phyloP scores from a whole-genome alignment of 73 alveolate species.

The Paramecium biaurelia region DNA sequence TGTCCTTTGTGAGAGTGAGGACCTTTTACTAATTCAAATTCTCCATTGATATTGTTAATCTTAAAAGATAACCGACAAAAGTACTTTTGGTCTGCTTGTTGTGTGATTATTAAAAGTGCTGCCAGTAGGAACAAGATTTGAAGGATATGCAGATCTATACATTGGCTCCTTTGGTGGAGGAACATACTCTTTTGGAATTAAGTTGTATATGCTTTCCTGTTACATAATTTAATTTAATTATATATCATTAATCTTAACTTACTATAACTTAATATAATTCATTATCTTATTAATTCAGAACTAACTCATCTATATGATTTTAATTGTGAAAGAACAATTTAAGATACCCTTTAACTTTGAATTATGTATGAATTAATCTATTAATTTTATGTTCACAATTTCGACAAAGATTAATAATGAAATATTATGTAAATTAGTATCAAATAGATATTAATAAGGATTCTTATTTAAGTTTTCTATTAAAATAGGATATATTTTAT shows the following conservation, averaged over 20 bases:
- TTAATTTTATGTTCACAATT: neutral
- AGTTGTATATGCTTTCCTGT: constrained; percentile 94
- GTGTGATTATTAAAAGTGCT: constrained; percentile 86
- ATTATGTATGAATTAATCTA: no score
- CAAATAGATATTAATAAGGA: no score
- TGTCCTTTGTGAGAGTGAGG: constrained; percentile 73
- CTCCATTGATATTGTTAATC: constrained; percentile 66
- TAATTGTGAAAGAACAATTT: neutral
- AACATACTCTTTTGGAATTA: constrained; percentile 89
- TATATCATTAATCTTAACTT: neutral
- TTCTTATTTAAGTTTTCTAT: no score
- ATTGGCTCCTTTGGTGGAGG: constrained; percentile 87
- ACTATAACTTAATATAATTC: neutral
- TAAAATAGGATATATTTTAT: no score
- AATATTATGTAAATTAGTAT: no score
- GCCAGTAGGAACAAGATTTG: constrained; percentile 88
- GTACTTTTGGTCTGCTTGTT: constrained; percentile 89
- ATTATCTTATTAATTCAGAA: neutral
- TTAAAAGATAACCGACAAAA: neutral
- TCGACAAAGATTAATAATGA: no score
- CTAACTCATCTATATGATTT: neutral
- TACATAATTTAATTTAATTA: constrained; percentile 66
- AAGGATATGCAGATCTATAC: constrained; percentile 84
- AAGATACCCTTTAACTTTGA: no score
- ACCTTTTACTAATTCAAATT: constrained; percentile 70